phyloP scores from a whole-genome alignment of 2,329 filamentous ascomycete genomes.

The Ceratocystis huliohia region DNA sequence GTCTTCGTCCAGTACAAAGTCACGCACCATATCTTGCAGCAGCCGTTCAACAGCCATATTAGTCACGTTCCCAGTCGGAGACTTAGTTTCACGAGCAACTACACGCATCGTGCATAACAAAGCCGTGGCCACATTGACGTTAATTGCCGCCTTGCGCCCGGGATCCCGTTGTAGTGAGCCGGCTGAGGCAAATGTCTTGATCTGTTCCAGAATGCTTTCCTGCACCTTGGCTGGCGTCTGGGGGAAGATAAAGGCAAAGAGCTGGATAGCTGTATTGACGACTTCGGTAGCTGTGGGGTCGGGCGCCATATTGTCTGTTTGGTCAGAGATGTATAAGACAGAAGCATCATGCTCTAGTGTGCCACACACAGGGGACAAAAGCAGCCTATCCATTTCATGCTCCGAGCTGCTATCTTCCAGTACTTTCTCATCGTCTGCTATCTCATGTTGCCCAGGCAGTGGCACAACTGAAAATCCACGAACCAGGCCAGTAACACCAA shows the following conservation, averaged over 20 bases:
- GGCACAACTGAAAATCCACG: slow-evolving; percentile 60
- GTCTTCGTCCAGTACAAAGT: slow-evolving; percentile 71
- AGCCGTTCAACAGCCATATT: slow-evolving; percentile 68
- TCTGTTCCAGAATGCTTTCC: slow-evolving; percentile 88
- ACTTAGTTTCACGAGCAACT: slow-evolving; percentile 65
- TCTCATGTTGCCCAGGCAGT: slow-evolving; percentile 55
- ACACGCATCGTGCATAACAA: slow-evolving; percentile 72
- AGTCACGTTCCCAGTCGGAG: slow-evolving; percentile 58
- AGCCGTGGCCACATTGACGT: slow-evolving; percentile 76
- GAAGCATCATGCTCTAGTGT: slow-evolving; percentile 85
- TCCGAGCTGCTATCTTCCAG: slow-evolving; percentile 48
- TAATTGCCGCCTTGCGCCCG: slow-evolving; percentile 78
- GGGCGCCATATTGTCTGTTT: slow-evolving; percentile 34
- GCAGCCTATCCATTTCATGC: slow-evolving; percentile 47
- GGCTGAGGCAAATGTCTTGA: slow-evolving; percentile 77
- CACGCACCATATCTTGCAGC: slow-evolving; percentile 59
- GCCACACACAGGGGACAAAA: slow-evolving; percentile 62
- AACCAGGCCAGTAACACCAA: slow-evolving; percentile 79
- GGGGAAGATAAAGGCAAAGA: slow-evolving; percentile 85
- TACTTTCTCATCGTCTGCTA: slow-evolving; percentile 22
- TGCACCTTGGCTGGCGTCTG: slow-evolving; percentile 84
- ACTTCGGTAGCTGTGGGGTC: slow-evolving; percentile 85
- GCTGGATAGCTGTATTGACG: slow-evolving; percentile 82
- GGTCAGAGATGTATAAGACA: slow-evolving; percentile 45
- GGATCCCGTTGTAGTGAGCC: slow-evolving; percentile 70